A percentile compares a stretch with the other conserved stretches of the same genome.
Conservation (phyloP, 805 yeast genomes). For the Cephaloascus fragrans region DNA sequence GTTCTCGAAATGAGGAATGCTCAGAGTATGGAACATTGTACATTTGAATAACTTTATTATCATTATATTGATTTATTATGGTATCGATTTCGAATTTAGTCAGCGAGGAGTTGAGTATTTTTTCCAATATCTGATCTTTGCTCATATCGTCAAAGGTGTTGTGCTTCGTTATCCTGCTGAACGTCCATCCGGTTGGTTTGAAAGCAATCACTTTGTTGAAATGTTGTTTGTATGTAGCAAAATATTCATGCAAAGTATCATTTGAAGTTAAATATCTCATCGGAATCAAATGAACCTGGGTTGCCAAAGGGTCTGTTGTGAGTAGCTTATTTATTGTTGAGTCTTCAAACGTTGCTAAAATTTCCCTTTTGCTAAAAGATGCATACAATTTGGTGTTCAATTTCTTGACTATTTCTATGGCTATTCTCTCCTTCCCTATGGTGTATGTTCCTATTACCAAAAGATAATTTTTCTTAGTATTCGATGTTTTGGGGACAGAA, state of each 20-base stretch:
- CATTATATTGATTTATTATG: conserved; percentile 15
- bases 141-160: not conserved
- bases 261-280: conserved; percentile 44
- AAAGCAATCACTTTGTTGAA: conserved; percentile 63
- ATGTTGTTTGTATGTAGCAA: conserved; percentile 30
- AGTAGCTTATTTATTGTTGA: conserved; percentile 28
- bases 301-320: conserved; percentile 30
- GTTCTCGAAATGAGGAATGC: conserved; percentile 83
- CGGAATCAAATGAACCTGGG: conserved; percentile 66
- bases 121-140: conserved; percentile 1
- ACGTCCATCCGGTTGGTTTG: conserved; percentile 90
- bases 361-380: conserved; percentile 33
- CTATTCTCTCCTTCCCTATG: conserved; percentile 87
- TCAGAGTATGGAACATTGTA: conserved; percentile 84
- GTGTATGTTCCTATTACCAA: conserved; percentile 80
- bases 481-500: conserved; percentile 2
- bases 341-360: conserved; percentile 36
- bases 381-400: conserved; percentile 48
- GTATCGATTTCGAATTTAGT: conserved; percentile 15
- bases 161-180: conserved; percentile 13
- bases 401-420: conserved; percentile 48
- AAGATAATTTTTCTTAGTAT: conserved; percentile 32
- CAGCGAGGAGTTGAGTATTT: conserved; percentile 11
- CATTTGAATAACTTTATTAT: conserved; percentile 27
- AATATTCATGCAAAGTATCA: conserved; percentile 37